A percentile compares a stretch with the other conserved stretches of the same genome.
phyloP scores from a whole-genome alignment of 2,329 filamentous ascomycete genomes.

The Trichophyton rubrum region DNA sequence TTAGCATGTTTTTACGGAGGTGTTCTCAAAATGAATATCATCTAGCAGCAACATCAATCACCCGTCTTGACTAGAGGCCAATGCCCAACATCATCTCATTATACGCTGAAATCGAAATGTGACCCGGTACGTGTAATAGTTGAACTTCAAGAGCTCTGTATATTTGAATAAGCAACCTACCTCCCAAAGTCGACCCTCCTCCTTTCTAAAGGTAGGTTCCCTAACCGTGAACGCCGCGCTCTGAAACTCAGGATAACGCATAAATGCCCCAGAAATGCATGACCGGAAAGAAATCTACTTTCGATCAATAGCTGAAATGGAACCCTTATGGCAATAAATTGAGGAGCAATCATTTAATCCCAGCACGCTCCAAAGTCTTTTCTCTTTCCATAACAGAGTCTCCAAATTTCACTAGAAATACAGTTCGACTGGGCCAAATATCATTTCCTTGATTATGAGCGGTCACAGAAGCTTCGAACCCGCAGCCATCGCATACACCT shows the following conservation, averaged over 20 bases:
- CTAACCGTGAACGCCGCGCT: slow-evolving; percentile 1
- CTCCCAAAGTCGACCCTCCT: neutral
- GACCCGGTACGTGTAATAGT: neutral
- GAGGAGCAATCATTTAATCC: slow-evolving; percentile 28
- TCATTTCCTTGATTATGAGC: slow-evolving; percentile 66
- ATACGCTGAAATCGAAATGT: neutral
- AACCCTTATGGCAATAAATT: neutral
- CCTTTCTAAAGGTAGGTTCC: neutral
- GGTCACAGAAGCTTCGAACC: slow-evolving; percentile 76
- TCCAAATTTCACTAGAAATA: slow-evolving; percentile 88
- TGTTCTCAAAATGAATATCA: neutral
- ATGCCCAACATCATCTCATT: neutral
- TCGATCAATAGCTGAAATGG: neutral
- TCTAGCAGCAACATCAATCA: neutral
- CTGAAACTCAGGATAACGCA: neutral
- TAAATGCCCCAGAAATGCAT: neutral
- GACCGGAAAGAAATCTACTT: neutral
- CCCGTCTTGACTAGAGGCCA: too few species aligned
- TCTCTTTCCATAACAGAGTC: slow-evolving; percentile 87
- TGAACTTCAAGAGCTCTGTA: neutral
- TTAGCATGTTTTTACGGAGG: neutral
- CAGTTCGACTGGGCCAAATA: slow-evolving; percentile 93
- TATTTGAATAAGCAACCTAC: neutral
- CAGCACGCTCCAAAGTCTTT: slow-evolving; percentile 57
- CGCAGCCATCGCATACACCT: slow-evolving; percentile 86